Percentiles rank a stretch among this genome's conserved stretches.
phyloP scores from a whole-genome alignment of 805 yeast genomes.

The Wickerhamomyces ciferrii region DNA sequence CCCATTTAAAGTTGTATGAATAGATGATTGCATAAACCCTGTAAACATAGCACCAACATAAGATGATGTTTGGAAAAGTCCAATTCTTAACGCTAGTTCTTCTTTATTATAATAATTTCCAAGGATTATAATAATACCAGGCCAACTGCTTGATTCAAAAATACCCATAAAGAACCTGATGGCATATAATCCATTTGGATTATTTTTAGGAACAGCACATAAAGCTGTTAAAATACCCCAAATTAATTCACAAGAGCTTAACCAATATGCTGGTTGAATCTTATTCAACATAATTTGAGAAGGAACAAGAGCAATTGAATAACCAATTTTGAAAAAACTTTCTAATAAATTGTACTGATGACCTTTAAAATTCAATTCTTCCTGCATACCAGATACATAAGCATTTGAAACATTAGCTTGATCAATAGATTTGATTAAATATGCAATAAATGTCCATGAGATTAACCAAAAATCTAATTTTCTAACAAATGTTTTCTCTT shows the following conservation, averaged over 20 bases:
- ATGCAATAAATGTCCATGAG: constrained; percentile 7
- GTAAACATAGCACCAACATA: constrained; percentile 13
- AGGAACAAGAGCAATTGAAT: constrained; percentile 57
- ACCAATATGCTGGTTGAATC: constrained; percentile 42
- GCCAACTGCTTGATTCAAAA: constrained; percentile 59
- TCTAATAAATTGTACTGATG: constrained; percentile 40
- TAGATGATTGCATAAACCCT: constrained; percentile 38
- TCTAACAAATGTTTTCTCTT: constrained; percentile 5
- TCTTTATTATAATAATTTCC: constrained; percentile 30
- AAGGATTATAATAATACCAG: constrained; percentile 32
- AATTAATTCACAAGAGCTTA: constrained; percentile 50
- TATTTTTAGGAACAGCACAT: constrained; percentile 33
- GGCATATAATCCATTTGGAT: constrained; percentile 47
- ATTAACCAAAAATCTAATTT: constrained; percentile 10
- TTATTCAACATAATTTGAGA: constrained; percentile 56
- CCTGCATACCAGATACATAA: constrained; percentile 56
- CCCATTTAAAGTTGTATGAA: constrained; percentile 2
- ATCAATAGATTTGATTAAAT: constrained; percentile 46
- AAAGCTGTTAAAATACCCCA: constrained; percentile 60
- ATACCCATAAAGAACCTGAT: constrained; percentile 63
- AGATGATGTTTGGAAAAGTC: constrained; percentile 15
- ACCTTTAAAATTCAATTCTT: constrained; percentile 49
- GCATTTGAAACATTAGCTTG: constrained; percentile 56
- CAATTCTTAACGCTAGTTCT: constrained; percentile 29
- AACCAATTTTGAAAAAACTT: constrained; percentile 8